Evolutionary conservation across 768 basidiomycete genomes (phyloP), one percentile per base, ranked within the genome.

Genomic region (Collybiopsis confluens): DNA sequence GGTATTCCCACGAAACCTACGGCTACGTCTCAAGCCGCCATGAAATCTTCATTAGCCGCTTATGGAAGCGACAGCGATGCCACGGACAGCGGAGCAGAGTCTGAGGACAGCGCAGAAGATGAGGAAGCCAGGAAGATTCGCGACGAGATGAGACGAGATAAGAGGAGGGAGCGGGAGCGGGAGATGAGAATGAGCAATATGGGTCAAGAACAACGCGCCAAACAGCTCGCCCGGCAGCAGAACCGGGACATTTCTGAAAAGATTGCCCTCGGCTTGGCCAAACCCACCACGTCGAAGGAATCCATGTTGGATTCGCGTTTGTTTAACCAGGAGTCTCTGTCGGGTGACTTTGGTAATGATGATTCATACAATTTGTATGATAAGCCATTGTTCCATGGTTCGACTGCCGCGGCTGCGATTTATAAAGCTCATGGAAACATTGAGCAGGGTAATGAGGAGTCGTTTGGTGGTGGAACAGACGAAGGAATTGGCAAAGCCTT

Each of bases 211-310:
- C 92, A 94, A 65, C 81, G 97, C 15, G 94, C 97, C 36, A 98
- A 97, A 75, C 85, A 91, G 80, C 76, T 98, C 56, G 94, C 96
- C 20, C 85, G 90, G 52, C 92, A 98, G 61, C 94, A 97, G 72
- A 96, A 98, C 67, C 92, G 97, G 63, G 97, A 98, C 69, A 98
- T 99, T 44, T 99, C 97, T 2, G 97, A 99, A 73, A 98, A 99
- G 78, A 86, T 99, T 49, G 97, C 97, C 3, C 83, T 99, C 28
- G 97, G 97, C 36, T 83, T 99, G 45, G 97, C 97, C 28, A 99
- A 98, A 69, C 97, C 97, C 5, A 94, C 95, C 1, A 64, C 90
- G 56, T 92, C 93, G 35, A 99, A 99, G 69, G 97, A 99, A 71
- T 88, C 90, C 4, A 94, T 98, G 90, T 74, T 98, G 65, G 97